Base-by-base conservation (phyloP, 1,139 yeast species). In the Saccharomycopsis hybrid region DNA sequence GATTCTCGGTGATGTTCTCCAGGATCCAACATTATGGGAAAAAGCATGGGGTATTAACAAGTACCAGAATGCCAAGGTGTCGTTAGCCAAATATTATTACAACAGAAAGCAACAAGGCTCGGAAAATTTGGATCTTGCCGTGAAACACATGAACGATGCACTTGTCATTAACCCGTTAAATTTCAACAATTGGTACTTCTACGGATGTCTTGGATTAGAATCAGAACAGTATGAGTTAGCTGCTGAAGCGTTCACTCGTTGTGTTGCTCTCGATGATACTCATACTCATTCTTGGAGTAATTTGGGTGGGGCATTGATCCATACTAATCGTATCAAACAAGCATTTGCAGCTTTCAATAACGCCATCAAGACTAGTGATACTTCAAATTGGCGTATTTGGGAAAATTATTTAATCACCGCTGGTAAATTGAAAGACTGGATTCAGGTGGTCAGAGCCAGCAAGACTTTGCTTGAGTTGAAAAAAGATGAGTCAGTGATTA, bases 251-350 rank as follows among this genome's bases (percentile, higher is more conserved):
- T 90, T 94, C 63, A 83, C 96, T 1, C 73, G 97, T 59, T 89
- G 97, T 68, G 92, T 89, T 30, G 73, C 96, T 0, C 65, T 92
- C 48, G 97, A 90, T 61, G 96, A 86, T 39, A 75, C 82, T 0
- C 89, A 82, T 60, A 76, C 94, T 0, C 81, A 81, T 62, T 81
- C 96, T 1, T 94, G 98, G 98, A 83, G 96, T n/a, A 94, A 92
- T 62, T 73, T 94, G 58, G 90, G 96, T 3, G 82, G 95, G 18
- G 81, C 97, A 0, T 73, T 87, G 50, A 68, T 89, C 43, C 77
- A 78, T 55, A 33, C 29, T 39, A 82, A 77, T 48, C 85, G 85
- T 64, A 66, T 77, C 30, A 75, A 77, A 54, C 95, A 88, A 56
- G 95, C 97, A 0, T 84, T 86, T 59, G 81, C 78, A 58, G 96